phyloP scores from a whole-genome alignment of 495 filamentous ascomycete genomes.

The Penicillium samsonianum region DNA sequence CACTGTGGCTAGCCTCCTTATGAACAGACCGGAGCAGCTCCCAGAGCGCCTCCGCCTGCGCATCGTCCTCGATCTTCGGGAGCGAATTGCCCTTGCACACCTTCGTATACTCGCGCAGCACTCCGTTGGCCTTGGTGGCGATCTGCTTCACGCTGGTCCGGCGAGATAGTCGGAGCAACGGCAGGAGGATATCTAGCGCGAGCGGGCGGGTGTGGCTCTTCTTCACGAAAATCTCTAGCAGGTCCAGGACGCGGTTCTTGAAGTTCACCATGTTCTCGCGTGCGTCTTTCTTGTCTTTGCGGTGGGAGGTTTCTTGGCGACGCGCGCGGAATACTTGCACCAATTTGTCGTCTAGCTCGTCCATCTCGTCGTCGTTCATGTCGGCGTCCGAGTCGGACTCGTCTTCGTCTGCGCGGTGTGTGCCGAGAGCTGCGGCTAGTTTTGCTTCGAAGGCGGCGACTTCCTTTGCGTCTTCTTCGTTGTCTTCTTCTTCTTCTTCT shows the following conservation, averaged over 20 bases:
- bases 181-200: conserved; percentile 67
- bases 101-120: conserved; percentile 72
- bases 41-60: conserved; percentile 47
- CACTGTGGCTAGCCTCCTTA: conserved; percentile 66
- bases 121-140: conserved; percentile 65
- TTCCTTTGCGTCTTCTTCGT: conserved; percentile 52
- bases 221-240: conserved; percentile 83
- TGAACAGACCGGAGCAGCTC: conserved; percentile 68
- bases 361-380: conserved; percentile 96
- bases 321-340: conserved; percentile 80
- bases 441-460: conserved; percentile 72
- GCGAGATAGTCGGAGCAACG: conserved; percentile 59
- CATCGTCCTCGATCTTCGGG: conserved; percentile 40
- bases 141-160: conserved; percentile 70
- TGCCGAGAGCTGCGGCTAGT: conserved; percentile 71
- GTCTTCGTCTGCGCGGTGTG: conserved; percentile 58
- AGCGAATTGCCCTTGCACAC: conserved; percentile 59
- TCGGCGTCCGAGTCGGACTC: conserved; percentile 68
- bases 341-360: conserved; percentile 79
- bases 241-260: conserved; percentile 88
- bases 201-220: conserved; percentile 67
- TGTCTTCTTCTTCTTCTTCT: conserved; percentile 40
- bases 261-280: conserved; percentile 90
- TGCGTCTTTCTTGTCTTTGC: conserved; percentile 80
- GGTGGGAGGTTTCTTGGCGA: conserved; percentile 60